Evolutionary conservation across 176 grass and related monocot genomes (phyloP), one percentile per base, ranked within the genome.

Genomic region (Musa itinerans): DNA sequence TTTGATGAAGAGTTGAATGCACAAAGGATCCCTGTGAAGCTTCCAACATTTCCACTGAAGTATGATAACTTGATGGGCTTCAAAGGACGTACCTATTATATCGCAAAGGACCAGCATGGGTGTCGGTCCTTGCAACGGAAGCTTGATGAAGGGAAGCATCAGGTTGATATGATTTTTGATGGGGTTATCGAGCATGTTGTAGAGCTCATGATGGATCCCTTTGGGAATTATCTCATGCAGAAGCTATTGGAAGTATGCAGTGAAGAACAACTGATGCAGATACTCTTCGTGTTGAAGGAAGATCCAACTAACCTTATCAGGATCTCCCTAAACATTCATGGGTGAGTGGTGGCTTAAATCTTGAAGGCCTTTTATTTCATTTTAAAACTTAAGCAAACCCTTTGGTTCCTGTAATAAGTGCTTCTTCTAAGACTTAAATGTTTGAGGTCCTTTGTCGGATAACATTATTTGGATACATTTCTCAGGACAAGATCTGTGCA

Each of bases 401-500:
- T 66, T 76, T 15, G 25, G n/a, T 27, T 24, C 6, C 9, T 29
- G 23, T 49, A 62, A 10, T 27, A 25, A 52, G 6, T 53, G 11
- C 5, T 15, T 71, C 23, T 43, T 54, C 25, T 2, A 26, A 73
- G 54, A 34, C 43, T 72, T 55, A 11, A 59, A 21, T 50, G 1
- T 16, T 74, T 55, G 14, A 7, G 8, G 2, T 11, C 3, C 22
- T 56, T 16, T 20, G 63, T 81, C 70, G 63, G 49, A 52, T 91
- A 77, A 70, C 50, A 51, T 50, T 20, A 51, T 70, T n/a, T 70
- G 34, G 34, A 70, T 21, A 16, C 17, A 51, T 70, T 21, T 56
- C 51, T 74, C 81, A 93, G 94, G 79, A 87, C 90, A n/a, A 88
- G 86, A 63, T 78, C 79, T 8, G 90, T 98, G 49, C 94, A 93